A percentile compares a stretch with the other conserved stretches of the same genome.
Evolutionary conservation across 805 yeast genomes (phyloP).

Genomic region (Osmozyma mogii): DNA sequence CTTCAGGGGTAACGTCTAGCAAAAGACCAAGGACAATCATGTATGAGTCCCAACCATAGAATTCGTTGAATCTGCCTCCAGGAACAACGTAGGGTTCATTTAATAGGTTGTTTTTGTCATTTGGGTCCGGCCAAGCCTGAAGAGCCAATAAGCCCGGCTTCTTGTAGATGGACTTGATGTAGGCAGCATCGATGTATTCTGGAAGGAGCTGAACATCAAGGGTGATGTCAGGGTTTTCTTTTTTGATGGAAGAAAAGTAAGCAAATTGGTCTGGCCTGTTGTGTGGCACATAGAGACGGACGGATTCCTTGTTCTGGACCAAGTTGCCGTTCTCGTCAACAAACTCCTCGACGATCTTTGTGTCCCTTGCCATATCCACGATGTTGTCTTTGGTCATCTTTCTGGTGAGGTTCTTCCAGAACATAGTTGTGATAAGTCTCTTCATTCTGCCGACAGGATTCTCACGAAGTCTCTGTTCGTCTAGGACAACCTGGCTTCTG

Average conservation of each 20-base stretch:
- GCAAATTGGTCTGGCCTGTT: slow-evolving; percentile 64
- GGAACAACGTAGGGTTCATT: slow-evolving; percentile 91
- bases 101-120: slow-evolving; percentile 41
- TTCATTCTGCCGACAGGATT: slow-evolving; percentile 76
- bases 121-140: slow-evolving; percentile 57
- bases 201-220: slow-evolving; percentile 78
- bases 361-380: slow-evolving; percentile 65
- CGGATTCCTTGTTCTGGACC: slow-evolving; percentile 43
- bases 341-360: slow-evolving; percentile 56
- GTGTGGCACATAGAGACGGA: slow-evolving; percentile 72
- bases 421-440: slow-evolving; percentile 64
- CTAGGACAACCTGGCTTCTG: slow-evolving; percentile 66
- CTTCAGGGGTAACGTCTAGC: slow-evolving; percentile 35
- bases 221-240: slow-evolving; percentile 44
- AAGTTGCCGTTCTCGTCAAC: slow-evolving; percentile 24
- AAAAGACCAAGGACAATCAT: slow-evolving; percentile 82
- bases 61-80: slow-evolving; percentile 94
- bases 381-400: slow-evolving; percentile 55
- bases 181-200: slow-evolving; percentile 63
- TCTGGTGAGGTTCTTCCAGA: slow-evolving; percentile 78
- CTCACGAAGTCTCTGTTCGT: slow-evolving; percentile 77
- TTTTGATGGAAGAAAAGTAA: slow-evolving; percentile 50
- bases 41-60: slow-evolving; percentile 98
- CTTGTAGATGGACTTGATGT: slow-evolving; percentile 64
- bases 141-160: slow-evolving; percentile 83